Conservation (phyloP, 2,329 filamentous ascomycete species). For the Grosmannia penicillata region DNA sequence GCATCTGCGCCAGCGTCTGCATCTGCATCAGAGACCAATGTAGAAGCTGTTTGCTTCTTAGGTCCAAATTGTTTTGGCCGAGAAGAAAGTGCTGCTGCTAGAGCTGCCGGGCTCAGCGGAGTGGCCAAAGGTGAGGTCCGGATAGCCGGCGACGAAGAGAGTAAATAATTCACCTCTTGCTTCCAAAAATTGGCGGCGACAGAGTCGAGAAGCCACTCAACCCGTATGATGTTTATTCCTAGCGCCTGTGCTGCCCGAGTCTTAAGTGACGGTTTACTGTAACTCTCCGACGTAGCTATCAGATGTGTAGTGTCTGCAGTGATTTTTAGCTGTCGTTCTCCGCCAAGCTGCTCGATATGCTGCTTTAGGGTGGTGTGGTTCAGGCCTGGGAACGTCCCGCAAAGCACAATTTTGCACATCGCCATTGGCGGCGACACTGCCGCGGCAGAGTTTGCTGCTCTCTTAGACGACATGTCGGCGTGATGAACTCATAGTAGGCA, state of each 20-base stretch:
- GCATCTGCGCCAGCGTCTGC: slow-evolving; percentile 3
- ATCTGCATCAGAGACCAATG: slow-evolving; percentile 11
- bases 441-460: too few relatives aligned
- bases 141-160: slow-evolving; percentile 1
- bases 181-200: slow-evolving; percentile 24
- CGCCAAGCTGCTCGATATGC: slow-evolving; percentile 34
- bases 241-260: slow-evolving; percentile 31
- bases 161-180: slow-evolving; percentile 14
- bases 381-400: slow-evolving; percentile 41
- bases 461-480: too few relatives aligned
- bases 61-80: too few relatives aligned
- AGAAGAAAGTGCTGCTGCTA: not conserved
- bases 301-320: slow-evolving; percentile 39
- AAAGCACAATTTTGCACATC: slow-evolving; percentile 40
- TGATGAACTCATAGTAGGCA: too few relatives aligned
- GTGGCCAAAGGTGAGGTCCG: not conserved
- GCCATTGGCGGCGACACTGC: not conserved
- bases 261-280: slow-evolving; percentile 33
- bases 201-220: slow-evolving; percentile 50
- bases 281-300: slow-evolving; percentile 38
- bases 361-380: slow-evolving; percentile 35
- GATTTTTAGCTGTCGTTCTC: slow-evolving; percentile 28
- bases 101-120: not conserved
- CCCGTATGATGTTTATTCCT: slow-evolving; percentile 37
- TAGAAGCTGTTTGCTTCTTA: slow-evolving; percentile 12